A percentile compares a stretch with the other conserved stretches of the same genome.
Conservation (phyloP, 2,329 filamentous ascomycete species). For the Graphilbum sp. region DNA sequence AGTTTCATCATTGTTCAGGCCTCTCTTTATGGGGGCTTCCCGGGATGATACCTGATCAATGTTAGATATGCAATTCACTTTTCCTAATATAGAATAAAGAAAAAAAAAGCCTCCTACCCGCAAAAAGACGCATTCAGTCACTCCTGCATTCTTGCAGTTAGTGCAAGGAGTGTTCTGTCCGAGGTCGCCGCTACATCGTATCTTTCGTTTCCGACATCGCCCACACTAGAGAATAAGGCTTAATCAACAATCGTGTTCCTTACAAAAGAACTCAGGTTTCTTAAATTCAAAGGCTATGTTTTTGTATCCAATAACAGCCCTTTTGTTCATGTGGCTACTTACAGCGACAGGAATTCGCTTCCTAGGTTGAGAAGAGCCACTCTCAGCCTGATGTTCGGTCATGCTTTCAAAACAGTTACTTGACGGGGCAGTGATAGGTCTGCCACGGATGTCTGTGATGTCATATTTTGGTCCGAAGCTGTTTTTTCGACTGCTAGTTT, state of each 20-base stretch:
- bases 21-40: conserved; percentile 19
- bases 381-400: conserved; percentile 15
- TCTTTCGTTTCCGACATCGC: conserved; percentile 84
- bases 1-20: conserved; percentile 11
- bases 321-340: too few relatives aligned
- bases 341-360: conserved; percentile 45
- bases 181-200: conserved; percentile 77
- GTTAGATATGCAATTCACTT: too few relatives aligned
- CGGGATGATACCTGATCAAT: conserved; percentile 22
- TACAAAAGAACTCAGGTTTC: conserved; percentile 1
- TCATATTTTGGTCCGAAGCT: too few relatives aligned
- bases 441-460: too few relatives aligned
- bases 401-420: too few relatives aligned
- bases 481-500: too few relatives aligned
- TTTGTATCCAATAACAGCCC: too few relatives aligned
- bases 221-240: conserved; percentile 66
- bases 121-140: conserved; percentile 60
- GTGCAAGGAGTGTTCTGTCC: conserved; percentile 62
- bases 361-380: conserved; percentile 28
- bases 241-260: neutral
- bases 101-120: conserved; percentile 38
- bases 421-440: too few relatives aligned
- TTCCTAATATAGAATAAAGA: too few relatives aligned
- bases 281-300: too few relatives aligned
- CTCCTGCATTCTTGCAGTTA: conserved; percentile 64